Percentiles rank a stretch among this genome's conserved stretches.
These are phyloP conservation scores for Metschnikowia shivogae DNA, from an alignment of 805 yeast genomes.

Conservation along the genomic window DNA sequence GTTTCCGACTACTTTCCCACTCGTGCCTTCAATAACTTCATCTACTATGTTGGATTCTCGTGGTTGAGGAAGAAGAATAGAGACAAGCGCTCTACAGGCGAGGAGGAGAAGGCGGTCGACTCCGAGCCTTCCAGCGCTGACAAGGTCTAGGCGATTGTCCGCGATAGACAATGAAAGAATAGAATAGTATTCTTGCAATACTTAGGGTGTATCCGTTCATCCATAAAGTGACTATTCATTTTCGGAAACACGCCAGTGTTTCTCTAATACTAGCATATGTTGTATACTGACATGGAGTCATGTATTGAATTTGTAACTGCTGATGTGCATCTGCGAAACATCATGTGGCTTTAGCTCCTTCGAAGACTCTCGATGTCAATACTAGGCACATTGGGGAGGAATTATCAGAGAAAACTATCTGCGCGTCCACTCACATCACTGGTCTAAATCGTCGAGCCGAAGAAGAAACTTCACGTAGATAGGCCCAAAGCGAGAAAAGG, in stretches of 20 bases:
- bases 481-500: slow-evolving; percentile 47
- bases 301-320: no score
- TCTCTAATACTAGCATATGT: no score
- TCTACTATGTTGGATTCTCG: slow-evolving; percentile 35
- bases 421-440: no score
- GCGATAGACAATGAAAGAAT: no score
- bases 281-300: no score
- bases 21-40: slow-evolving; percentile 37
- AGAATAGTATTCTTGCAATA: neutral
- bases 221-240: no score
- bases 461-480: slow-evolving; percentile 47
- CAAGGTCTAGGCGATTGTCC: neutral
- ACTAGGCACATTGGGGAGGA: neutral
- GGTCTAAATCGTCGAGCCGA: slow-evolving; percentile 24
- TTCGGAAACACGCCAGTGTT: no score
- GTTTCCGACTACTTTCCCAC: slow-evolving; percentile 64
- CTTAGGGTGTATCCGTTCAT: neutral
- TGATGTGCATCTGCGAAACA: no score
- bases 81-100: slow-evolving; percentile 10
- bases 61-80: slow-evolving; percentile 31
- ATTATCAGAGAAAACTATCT: neutral
- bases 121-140: neutral
- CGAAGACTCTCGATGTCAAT: no score
- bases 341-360: no score
- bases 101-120: slow-evolving; percentile 17